Percentiles rank a stretch among this genome's conserved stretches.
Evolutionary conservation across 2,329 filamentous ascomycete genomes (phyloP).

Genomic region (Pyrenophora tritici-repentis): DNA sequence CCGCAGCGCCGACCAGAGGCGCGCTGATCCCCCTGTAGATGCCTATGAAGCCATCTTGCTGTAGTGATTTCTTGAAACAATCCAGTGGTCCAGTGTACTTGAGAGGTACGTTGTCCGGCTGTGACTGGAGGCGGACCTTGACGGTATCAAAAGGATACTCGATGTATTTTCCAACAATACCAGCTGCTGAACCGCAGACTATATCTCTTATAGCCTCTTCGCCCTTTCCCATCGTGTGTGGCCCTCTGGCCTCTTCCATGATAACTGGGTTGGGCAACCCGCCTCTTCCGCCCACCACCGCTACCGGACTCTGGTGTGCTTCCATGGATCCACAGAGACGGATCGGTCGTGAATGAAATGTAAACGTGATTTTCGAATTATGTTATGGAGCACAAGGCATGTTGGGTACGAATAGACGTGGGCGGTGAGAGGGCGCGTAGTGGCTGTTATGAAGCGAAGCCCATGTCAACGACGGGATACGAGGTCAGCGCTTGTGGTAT

Average conservation of each 20-base stretch:
- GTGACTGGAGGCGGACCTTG: slow-evolving; percentile 96
- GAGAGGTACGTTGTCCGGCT: slow-evolving; percentile 80
- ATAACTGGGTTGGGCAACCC: slow-evolving; percentile 25
- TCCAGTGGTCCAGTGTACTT: slow-evolving; percentile 86
- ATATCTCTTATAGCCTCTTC: slow-evolving; percentile 83
- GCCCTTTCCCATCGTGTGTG: slow-evolving; percentile 49
- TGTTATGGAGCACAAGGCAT: slow-evolving; percentile 31
- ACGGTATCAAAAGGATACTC: slow-evolving; percentile 99
- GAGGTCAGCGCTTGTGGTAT: slow-evolving; percentile 11
- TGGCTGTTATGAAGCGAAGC: slow-evolving; percentile 25
- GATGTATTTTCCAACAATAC: slow-evolving; percentile 90
- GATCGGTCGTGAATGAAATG: slow-evolving; percentile 8
- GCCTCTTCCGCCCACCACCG: slow-evolving; percentile 40
- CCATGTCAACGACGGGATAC: slow-evolving; percentile 21
- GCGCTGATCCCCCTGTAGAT: slow-evolving; percentile 93
- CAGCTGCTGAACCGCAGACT: slow-evolving; percentile 86
- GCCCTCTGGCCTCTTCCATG: slow-evolving; percentile 23
- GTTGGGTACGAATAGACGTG: slow-evolving; percentile 28
- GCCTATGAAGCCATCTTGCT: slow-evolving; percentile 75
- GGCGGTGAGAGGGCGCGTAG: slow-evolving; percentile 38
- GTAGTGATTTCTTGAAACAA: slow-evolving; percentile 87
- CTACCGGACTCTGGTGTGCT: slow-evolving; percentile 34
- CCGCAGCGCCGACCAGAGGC: slow-evolving; percentile 85
- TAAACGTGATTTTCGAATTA: slow-evolving; percentile 10
- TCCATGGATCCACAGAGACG: slow-evolving; percentile 31